A percentile compares a stretch with the other conserved stretches of the same genome.
Evolutionary conservation across 306 rosid genomes (phyloP).

Genomic region (Vigna nakashimae): DNA sequence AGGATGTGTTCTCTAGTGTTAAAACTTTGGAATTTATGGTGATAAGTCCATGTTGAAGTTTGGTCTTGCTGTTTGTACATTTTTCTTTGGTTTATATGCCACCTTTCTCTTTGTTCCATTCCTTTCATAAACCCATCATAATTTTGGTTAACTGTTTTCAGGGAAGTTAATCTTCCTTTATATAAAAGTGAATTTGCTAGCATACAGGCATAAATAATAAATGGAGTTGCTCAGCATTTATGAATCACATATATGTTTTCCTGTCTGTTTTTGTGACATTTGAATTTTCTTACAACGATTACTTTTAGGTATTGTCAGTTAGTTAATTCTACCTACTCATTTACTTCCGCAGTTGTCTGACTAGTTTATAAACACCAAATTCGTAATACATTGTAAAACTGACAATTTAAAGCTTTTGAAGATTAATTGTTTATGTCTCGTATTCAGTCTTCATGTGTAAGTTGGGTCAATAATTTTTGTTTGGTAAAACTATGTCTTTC

Average conservation of each 20-base stretch:
- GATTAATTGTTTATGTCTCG: neutral
- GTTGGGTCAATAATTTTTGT: conserved; percentile 9
- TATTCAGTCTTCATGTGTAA: conserved; percentile 14
- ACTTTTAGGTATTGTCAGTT: neutral
- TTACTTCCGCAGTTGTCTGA: conserved; percentile 5
- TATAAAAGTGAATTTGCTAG: conserved; percentile 13
- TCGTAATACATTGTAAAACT: neutral
- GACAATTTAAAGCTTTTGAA: neutral
- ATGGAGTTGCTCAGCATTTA: neutral
- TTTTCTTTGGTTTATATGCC: conserved; percentile 31
- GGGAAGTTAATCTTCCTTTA: neutral
- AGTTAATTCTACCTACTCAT: neutral
- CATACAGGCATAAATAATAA: conserved; percentile 1
- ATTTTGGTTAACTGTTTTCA: neutral
- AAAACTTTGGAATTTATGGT: conserved; percentile 13
- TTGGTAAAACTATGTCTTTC: neutral
- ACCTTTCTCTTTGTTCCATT: conserved; percentile 11
- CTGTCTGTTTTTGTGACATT: neutral
- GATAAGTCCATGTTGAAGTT: neutral
- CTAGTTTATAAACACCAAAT: conserved; percentile 1
- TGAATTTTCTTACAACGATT: conserved; percentile 1
- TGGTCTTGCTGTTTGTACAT: conserved; percentile 18
- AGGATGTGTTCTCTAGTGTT: neutral
- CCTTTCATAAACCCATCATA: neutral
- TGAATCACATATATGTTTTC: conserved; percentile 8